Evolutionary conservation across 2,329 filamentous ascomycete species (phyloP).

Genomic region (Beauveria sp.): DNA sequence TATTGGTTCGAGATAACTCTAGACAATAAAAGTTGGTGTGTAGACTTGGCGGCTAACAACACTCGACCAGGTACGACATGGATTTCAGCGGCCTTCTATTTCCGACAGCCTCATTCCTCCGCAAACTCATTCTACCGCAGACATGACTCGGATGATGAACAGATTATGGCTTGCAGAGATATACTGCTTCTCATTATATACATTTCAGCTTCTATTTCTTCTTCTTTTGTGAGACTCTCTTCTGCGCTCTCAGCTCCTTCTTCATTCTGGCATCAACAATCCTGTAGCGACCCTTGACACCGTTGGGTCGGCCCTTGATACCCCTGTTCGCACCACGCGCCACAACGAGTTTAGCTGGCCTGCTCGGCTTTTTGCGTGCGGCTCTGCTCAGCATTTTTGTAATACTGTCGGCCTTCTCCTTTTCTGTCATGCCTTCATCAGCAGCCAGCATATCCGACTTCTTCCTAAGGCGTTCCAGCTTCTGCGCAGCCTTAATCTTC

Average conservation of each 20-base stretch:
- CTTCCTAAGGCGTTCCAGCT: slow-evolving; percentile 90
- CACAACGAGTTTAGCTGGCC: slow-evolving; percentile 80
- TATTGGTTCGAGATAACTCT: slow-evolving; percentile 55
- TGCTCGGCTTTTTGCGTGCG: slow-evolving; percentile 76
- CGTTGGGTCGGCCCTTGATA: slow-evolving; percentile 76
- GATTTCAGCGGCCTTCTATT: slow-evolving; percentile 65
- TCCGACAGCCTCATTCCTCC: slow-evolving; percentile 50
- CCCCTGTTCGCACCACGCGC: slow-evolving; percentile 78
- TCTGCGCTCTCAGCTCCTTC: slow-evolving; percentile 87
- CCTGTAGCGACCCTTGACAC: slow-evolving; percentile 94
- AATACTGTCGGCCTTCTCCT: slow-evolving; percentile 87
- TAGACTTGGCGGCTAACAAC: neutral
- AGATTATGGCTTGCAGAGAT: slow-evolving; percentile 12
- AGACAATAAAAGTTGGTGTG: neutral
- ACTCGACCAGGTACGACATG: slow-evolving; percentile 63
- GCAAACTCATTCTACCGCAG: slow-evolving; percentile 24
- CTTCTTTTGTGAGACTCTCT: slow-evolving; percentile 68
- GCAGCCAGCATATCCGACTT: slow-evolving; percentile 87
- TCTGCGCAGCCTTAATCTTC: slow-evolving; percentile 90
- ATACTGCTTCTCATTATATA: slow-evolving; percentile 9
- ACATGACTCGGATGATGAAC: neutral
- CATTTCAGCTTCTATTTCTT: slow-evolving; percentile 29
- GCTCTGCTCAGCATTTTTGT: slow-evolving; percentile 73
- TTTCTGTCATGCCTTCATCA: slow-evolving; percentile 89
- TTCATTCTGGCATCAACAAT: slow-evolving; percentile 94